Percentiles rank a stretch among this genome's conserved stretches.
Conservation (phyloP, 768 basidiomycete species). For the Mycena epipterygia region DNA sequence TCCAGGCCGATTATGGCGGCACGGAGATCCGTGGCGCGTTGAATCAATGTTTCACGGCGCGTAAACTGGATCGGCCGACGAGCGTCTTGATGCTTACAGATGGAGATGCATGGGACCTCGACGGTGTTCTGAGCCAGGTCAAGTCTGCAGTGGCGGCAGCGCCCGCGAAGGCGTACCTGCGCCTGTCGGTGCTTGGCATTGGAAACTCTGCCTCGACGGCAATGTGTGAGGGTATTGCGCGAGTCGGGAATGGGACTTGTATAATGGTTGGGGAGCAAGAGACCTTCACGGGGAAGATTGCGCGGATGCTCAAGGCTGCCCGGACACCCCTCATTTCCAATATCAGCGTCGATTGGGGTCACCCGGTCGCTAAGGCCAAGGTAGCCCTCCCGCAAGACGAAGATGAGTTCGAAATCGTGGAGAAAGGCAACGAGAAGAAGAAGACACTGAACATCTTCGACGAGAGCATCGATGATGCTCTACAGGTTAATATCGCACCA, state of each 20-base stretch:
- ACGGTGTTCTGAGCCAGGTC: slow-evolving; percentile 27
- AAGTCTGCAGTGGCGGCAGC: slow-evolving; percentile 40
- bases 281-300: slow-evolving; percentile 53
- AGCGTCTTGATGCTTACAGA: slow-evolving; percentile 62
- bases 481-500: slow-evolving; percentile 6
- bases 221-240: slow-evolving; percentile 52
- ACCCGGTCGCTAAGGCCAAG: slow-evolving; percentile 1
- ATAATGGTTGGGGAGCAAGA: slow-evolving; percentile 53
- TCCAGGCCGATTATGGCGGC: slow-evolving; percentile 54
- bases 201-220: slow-evolving; percentile 55
- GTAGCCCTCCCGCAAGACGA: neutral
- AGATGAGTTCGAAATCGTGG: slow-evolving; percentile 28
- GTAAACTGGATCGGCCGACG: slow-evolving; percentile 47
- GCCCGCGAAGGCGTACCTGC: slow-evolving; percentile 42
- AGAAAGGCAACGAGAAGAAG: neutral
- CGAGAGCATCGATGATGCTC: slow-evolving; percentile 7
- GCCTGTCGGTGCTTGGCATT: slow-evolving; percentile 63
- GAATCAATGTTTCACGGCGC: slow-evolving; percentile 41
- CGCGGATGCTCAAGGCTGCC: slow-evolving; percentile 56
- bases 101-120: slow-evolving; percentile 44
- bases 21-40: slow-evolving; percentile 56
- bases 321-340: slow-evolving; percentile 50
- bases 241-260: slow-evolving; percentile 55
- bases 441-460: slow-evolving; percentile 33
- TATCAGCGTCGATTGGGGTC: slow-evolving; percentile 54